These are phyloP conservation scores for Phialophora verrucosa DNA, from an alignment of 2,329 filamentous ascomycete species.

Conservation along the genomic window DNA sequence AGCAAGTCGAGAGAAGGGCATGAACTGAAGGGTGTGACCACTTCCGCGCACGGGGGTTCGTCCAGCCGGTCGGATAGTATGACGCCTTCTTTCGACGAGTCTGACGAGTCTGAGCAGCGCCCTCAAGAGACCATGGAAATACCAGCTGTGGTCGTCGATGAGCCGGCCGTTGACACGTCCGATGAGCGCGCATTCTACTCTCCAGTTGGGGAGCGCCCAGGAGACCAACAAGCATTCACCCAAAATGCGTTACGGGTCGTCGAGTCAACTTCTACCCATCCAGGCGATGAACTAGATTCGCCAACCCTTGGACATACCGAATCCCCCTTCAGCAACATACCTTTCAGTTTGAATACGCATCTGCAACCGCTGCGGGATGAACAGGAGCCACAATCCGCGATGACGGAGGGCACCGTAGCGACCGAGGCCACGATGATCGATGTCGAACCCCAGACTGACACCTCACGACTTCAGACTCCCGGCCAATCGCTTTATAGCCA, in stretches of 20 bases:
- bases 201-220: slow-evolving; percentile 18
- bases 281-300: slow-evolving; percentile 47
- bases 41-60: slow-evolving; percentile 15
- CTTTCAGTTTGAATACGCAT: slow-evolving; percentile 35
- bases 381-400: slow-evolving; percentile 50
- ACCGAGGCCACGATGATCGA: slow-evolving; percentile 70
- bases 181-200: slow-evolving; percentile 32
- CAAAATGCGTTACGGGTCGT: slow-evolving; percentile 39
- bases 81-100: slow-evolving; percentile 28
- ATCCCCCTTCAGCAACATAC: slow-evolving; percentile 25
- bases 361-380: slow-evolving; percentile 23
- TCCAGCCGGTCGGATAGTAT: slow-evolving; percentile 27
- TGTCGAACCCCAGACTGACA: slow-evolving; percentile 70
- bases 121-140: slow-evolving; percentile 21
- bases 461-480: slow-evolving; percentile 45
- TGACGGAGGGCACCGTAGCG: slow-evolving; percentile 64
- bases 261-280: slow-evolving; percentile 16
- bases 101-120: slow-evolving; percentile 16
- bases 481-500: slow-evolving; percentile 55
- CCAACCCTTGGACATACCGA: slow-evolving; percentile 53
- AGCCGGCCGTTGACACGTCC: slow-evolving; percentile 21
- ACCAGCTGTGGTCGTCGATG: slow-evolving; percentile 33
- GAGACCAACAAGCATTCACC: slow-evolving; percentile 38
- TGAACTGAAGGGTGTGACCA: slow-evolving; percentile 26
- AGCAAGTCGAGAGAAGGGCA: slow-evolving; percentile 59